Conservation (phyloP, 1,284 basidiomycete species). For the Porogramme epimiltina region DNA sequence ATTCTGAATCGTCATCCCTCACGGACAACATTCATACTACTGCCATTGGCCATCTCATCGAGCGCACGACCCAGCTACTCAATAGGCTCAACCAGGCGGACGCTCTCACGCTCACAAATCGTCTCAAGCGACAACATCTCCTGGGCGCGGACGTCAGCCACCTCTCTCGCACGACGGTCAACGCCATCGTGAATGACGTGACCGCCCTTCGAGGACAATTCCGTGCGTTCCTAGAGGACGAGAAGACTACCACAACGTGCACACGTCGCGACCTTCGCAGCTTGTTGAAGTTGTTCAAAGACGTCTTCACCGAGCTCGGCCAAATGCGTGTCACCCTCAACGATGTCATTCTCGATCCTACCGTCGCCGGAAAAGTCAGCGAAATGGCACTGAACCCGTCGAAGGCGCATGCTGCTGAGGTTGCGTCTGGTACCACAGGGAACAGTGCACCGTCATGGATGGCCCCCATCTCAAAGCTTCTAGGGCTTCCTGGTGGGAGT, state of each 20-base stretch:
- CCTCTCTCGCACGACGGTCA: slow-evolving; percentile 83
- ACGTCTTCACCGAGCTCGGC: slow-evolving; percentile 84
- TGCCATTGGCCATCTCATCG: slow-evolving; percentile 66
- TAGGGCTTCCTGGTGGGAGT: slow-evolving; percentile 39
- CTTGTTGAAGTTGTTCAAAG: slow-evolving; percentile 85
- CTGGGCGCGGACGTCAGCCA: slow-evolving; percentile 84
- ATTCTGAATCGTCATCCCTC: slow-evolving; percentile 70
- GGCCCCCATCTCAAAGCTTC: slow-evolving; percentile 78
- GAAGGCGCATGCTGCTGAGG: slow-evolving; percentile 46
- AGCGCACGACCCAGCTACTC: slow-evolving; percentile 70
- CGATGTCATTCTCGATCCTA: slow-evolving; percentile 88
- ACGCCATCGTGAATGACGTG: slow-evolving; percentile 75
- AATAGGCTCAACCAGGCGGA: slow-evolving; percentile 81
- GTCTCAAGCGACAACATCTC: slow-evolving; percentile 90
- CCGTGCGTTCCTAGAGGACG: slow-evolving; percentile 72
- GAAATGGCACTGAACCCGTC: slow-evolving; percentile 69
- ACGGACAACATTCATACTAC: slow-evolving; percentile 47
- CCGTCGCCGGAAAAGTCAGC: slow-evolving; percentile 70
- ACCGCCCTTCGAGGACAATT: slow-evolving; percentile 75
- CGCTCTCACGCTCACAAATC: slow-evolving; percentile 83
- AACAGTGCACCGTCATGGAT: slow-evolving; percentile 67
- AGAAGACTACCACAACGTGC: slow-evolving; percentile 63
- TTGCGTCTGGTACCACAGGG: slow-evolving; percentile 26
- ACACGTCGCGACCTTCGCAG: slow-evolving; percentile 83
- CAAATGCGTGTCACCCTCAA: slow-evolving; percentile 85